A percentile compares a stretch with the other conserved stretches of the same genome.
Conservation (phyloP, 2,329 filamentous ascomycete species). For the Trichoderma guizhouense region DNA sequence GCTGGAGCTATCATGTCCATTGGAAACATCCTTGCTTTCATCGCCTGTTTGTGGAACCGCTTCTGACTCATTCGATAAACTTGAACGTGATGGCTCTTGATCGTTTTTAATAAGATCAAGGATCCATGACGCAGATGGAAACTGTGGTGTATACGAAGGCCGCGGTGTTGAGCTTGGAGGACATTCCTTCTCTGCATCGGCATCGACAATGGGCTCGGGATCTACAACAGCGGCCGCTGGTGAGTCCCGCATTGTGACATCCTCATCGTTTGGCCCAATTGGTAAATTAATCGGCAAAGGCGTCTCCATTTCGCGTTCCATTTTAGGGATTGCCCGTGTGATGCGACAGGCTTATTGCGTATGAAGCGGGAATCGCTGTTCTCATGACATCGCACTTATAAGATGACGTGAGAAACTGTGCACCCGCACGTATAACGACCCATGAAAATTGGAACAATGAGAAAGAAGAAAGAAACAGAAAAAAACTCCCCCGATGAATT, state of each 20-base stretch:
- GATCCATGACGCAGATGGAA: slow-evolving; percentile 29
- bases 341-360: slow-evolving; percentile 1
- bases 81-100: background rate
- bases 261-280: background rate
- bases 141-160: slow-evolving; percentile 31
- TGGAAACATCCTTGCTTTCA: background rate
- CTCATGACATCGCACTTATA: slow-evolving; percentile 2
- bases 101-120: slow-evolving; percentile 27
- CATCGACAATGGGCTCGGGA: background rate
- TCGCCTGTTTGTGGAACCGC: background rate
- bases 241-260: background rate
- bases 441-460: background rate
- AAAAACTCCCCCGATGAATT: background rate
- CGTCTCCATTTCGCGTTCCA: background rate
- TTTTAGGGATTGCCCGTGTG: background rate
- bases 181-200: background rate
- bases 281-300: background rate
- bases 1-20: background rate
- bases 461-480: background rate
- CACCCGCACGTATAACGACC: background rate
- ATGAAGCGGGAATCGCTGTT: background rate
- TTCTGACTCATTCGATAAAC: background rate
- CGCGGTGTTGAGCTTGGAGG: background rate
- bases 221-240: background rate
- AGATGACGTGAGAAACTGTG: background rate